phyloP scores from a whole-genome alignment of 2,329 filamentous ascomycete species.

The Mollisiaceae sp. region DNA sequence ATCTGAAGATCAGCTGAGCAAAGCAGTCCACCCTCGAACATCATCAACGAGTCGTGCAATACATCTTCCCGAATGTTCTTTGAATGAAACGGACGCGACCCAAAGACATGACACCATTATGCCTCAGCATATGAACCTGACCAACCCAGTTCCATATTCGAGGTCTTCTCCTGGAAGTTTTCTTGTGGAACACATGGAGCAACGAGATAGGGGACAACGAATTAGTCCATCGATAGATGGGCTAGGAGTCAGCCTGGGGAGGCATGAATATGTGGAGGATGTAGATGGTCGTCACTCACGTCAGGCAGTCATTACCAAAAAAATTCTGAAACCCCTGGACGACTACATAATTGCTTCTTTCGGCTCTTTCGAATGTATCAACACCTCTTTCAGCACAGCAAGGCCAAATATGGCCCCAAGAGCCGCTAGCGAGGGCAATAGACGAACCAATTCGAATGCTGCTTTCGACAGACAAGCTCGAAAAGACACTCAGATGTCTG shows the following conservation, averaged over 20 bases:
- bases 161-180: slow-evolving; percentile 37
- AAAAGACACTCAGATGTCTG: slow-evolving; percentile 50
- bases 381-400: slow-evolving; percentile 71
- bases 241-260: background rate
- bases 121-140: slow-evolving; percentile 7
- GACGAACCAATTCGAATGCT: slow-evolving; percentile 34
- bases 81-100: slow-evolving; percentile 23
- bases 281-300: slow-evolving; percentile 45
- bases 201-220: slow-evolving; percentile 5
- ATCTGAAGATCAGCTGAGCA: slow-evolving; percentile 1
- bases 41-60: slow-evolving; percentile 10
- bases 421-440: slow-evolving; percentile 38
- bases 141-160: slow-evolving; percentile 32
- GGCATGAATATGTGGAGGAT: background rate
- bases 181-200: slow-evolving; percentile 32
- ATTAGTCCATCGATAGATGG: slow-evolving; percentile 11
- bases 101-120: slow-evolving; percentile 2
- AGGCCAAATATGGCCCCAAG: slow-evolving; percentile 45
- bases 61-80: slow-evolving; percentile 24
- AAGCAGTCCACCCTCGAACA: background rate
- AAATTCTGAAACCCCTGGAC: slow-evolving; percentile 77
- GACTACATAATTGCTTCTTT: slow-evolving; percentile 77
- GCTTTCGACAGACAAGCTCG: slow-evolving; percentile 41
- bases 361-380: slow-evolving; percentile 72
- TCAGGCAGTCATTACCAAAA: slow-evolving; percentile 47